These are phyloP conservation scores for Sphagnum contortum DNA, from an alignment of 225 moss, liverwort and hornwort genomes.

Conservation along the genomic window DNA sequence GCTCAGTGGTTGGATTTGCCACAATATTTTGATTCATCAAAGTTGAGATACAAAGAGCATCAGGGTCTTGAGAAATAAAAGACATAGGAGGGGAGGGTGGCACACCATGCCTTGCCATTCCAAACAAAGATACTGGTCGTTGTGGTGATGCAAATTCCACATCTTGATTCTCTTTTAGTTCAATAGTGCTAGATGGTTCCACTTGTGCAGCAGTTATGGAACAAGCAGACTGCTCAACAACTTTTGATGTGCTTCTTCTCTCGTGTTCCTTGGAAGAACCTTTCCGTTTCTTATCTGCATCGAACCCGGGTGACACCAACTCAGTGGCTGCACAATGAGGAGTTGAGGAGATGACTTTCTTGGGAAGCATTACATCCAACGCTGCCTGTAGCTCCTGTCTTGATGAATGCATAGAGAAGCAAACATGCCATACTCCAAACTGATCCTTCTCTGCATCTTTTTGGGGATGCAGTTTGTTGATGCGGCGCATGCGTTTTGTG, in stretches of 20 bases:
- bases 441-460: conserved; percentile 51
- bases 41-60: too few species aligned
- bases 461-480: conserved; percentile 18
- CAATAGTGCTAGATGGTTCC: conserved; percentile 10
- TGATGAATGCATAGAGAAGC: conserved; percentile 77
- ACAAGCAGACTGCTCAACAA: too few species aligned
- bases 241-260: background rate
- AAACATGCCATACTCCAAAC: conserved; percentile 70
- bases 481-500: conserved; percentile 11
- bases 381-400: conserved; percentile 56
- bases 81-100: conserved; percentile 49
- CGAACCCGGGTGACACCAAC: conserved; percentile 7
- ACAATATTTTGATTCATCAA: too few species aligned
- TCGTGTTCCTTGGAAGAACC: conserved; percentile 15
- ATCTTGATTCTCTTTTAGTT: conserved; percentile 2
- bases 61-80: conserved; percentile 16
- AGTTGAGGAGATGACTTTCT: conserved; percentile 70
- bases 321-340: conserved; percentile 41
- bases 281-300: conserved; percentile 5
- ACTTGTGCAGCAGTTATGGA: background rate
- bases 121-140: conserved; percentile 46
- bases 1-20: too few species aligned
- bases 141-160: conserved; percentile 8
- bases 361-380: conserved; percentile 45
- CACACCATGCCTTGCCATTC: conserved; percentile 40